These are phyloP conservation scores for Mycogone perniciosa DNA, from an alignment of 2,329 filamentous ascomycete genomes.

Conservation along the genomic window DNA sequence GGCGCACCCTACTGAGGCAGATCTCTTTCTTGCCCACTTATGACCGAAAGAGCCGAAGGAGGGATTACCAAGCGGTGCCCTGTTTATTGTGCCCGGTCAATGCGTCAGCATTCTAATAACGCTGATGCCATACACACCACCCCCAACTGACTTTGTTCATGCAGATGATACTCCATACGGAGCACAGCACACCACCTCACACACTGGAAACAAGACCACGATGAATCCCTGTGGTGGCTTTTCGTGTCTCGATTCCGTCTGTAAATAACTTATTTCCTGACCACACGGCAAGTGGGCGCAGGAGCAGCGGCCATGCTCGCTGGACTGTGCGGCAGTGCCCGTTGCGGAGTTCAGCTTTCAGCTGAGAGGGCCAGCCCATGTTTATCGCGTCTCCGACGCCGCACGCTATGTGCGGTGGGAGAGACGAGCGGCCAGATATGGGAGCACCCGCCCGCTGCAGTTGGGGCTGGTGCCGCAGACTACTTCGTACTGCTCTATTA, in stretches of 20 bases:
- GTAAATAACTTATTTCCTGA: background rate
- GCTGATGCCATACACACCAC: too few species aligned
- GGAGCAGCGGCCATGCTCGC: background rate
- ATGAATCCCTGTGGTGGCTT: background rate
- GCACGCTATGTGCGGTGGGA: background rate
- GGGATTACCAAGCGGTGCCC: constrained; percentile 3
- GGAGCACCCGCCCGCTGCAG: background rate
- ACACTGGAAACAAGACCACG: too few species aligned
- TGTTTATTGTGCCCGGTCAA: background rate
- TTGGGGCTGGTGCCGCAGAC: background rate
- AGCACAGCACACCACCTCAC: too few species aligned
- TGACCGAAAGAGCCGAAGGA: constrained; percentile 3
- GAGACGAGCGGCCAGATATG: background rate
- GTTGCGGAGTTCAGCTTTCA: constrained; percentile 6
- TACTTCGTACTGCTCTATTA: background rate
- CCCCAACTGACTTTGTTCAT: too few species aligned
- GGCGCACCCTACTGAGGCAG: constrained; percentile 7
- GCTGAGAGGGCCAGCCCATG: constrained; percentile 6
- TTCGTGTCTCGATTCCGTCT: background rate
- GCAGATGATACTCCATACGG: too few species aligned
- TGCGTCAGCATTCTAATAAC: too few species aligned
- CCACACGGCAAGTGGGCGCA: background rate
- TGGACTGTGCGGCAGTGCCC: background rate
- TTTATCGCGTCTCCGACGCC: background rate
- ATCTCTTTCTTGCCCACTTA: constrained; percentile 1